These are phyloP conservation scores for Neurospora sp. DNA, from an alignment of 495 filamentous ascomycete species.

Conservation along the genomic window DNA sequence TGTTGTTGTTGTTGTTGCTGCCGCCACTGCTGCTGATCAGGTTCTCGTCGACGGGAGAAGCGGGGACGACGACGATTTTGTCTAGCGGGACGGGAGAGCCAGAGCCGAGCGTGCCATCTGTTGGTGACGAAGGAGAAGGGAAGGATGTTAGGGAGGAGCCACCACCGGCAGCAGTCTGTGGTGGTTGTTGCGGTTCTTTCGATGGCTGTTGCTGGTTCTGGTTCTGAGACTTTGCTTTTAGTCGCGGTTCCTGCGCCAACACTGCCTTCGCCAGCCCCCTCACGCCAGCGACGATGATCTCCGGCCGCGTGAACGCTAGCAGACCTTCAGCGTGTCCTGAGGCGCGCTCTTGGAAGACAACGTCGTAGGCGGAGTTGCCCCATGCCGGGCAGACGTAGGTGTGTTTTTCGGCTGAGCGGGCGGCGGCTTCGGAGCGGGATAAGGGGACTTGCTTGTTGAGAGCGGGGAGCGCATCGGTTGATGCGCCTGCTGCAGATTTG, in stretches of 20 bases:
- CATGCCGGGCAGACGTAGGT: slow-evolving; percentile 36
- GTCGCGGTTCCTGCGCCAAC: slow-evolving; percentile 19
- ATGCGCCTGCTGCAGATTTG: neutral
- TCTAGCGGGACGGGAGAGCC: neutral
- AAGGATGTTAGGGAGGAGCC: neutral
- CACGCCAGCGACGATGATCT: slow-evolving; percentile 29
- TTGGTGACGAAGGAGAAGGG: neutral
- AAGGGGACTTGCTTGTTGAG: neutral
- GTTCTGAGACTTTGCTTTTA: slow-evolving; percentile 4
- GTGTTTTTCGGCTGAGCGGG: slow-evolving; percentile 8
- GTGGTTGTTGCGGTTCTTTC: neutral
- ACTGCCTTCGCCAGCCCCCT: slow-evolving; percentile 28
- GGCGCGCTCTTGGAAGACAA: slow-evolving; percentile 26
- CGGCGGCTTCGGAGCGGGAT: neutral
- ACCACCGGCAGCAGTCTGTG: neutral
- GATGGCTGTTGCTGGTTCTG: neutral
- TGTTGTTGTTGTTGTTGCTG: neutral
- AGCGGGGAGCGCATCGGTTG: neutral
- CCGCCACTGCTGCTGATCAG: neutral
- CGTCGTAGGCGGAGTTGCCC: slow-evolving; percentile 31
- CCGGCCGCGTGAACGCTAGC: slow-evolving; percentile 33
- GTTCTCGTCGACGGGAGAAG: neutral
- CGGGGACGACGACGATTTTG: neutral
- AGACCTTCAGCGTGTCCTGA: slow-evolving; percentile 20
- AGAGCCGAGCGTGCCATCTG: neutral